Evolutionary conservation across 169 alveolate genomes (phyloP), one percentile per base, ranked within the genome.

Genomic region (Cyclospora cayetanensis): DNA sequence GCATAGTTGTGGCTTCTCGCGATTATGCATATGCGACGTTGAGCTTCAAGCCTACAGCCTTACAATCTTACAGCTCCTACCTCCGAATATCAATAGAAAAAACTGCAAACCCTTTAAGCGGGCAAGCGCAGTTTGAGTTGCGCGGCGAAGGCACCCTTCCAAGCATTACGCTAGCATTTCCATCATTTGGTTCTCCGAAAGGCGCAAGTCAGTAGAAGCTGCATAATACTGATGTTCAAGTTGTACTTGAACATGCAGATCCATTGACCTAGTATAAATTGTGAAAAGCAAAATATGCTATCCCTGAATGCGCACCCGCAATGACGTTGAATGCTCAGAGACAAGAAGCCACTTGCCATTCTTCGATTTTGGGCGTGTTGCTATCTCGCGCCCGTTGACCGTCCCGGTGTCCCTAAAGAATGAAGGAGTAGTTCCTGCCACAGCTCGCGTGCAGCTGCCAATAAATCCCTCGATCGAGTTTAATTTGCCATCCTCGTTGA

Each of bases 71-170:
- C 95, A 94, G 96, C 55, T 99, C 98, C 27, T 93, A 95, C 68
- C 97, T 98, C 91, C 97, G 96, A 83, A 99, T 98, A 1, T 92
- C 95, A 0, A 99, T 98, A 42, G 98, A 97, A 34, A 96, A 95
- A 43, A 94, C 97, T 55, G 94, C 96, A 43, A 80, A 80, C 41
- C 39, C 90, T 2, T 76, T 80, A n/a, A 34, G 53, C 37, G 90
- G 76, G 25, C 90, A 80, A 42, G 95, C 97, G 65, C 74, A 95
- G 39, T 98, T 98, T 83, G 99, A 97, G 91, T 86, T 98, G 85
- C 96, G 98, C 70, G 99, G 99, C 46, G 99, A 98, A 80, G 99
- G 99, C 29, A 97, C 98, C 0, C 96, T 97, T 60, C 99, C 99
- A 12, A 95, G 98, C 20, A 91, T 97, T 52, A 92, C 96, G 68